Percentiles rank a stretch among this genome's conserved stretches.
phyloP scores from a whole-genome alignment of 192 early-diverging fungal genomes.

The Backusella sp. region DNA sequence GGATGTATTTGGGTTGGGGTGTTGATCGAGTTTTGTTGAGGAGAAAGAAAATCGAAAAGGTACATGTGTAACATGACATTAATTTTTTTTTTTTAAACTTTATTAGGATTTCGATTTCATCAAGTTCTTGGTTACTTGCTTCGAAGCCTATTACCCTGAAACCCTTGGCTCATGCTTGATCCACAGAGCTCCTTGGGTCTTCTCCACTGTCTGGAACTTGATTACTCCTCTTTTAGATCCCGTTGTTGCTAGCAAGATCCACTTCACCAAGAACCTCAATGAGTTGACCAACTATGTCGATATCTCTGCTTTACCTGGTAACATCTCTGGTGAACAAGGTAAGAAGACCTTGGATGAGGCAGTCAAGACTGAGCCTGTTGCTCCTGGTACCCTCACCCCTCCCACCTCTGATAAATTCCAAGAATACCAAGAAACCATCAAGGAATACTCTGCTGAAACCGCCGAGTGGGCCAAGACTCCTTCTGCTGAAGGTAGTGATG shows the following conservation, averaged over 20 bases:
- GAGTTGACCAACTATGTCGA: slow-evolving; percentile 66
- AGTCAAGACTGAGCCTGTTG: background rate
- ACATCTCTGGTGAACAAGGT: slow-evolving; percentile 50
- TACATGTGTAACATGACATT: slow-evolving; percentile 7
- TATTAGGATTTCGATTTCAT: slow-evolving; percentile 68
- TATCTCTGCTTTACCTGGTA: slow-evolving; percentile 53
- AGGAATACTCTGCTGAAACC: slow-evolving; percentile 5
- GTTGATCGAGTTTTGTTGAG: background rate
- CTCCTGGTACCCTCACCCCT: background rate
- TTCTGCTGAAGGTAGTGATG: background rate
- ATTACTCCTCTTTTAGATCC: slow-evolving; percentile 86
- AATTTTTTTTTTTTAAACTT: slow-evolving; percentile 1
- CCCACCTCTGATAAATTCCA: slow-evolving; percentile 2
- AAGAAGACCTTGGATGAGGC: slow-evolving; percentile 4
- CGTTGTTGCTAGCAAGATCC: slow-evolving; percentile 87
- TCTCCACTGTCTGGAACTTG: slow-evolving; percentile 80
- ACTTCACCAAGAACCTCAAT: slow-evolving; percentile 63
- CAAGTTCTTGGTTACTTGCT: slow-evolving; percentile 73
- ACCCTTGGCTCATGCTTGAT: slow-evolving; percentile 78
- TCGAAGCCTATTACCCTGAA: slow-evolving; percentile 92
- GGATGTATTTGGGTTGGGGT: background rate
- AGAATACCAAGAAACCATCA: slow-evolving; percentile 4
- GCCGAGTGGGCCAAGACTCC: slow-evolving; percentile 7
- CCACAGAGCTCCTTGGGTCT: slow-evolving; percentile 89
- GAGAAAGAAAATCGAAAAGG: slow-evolving; percentile 4